Evolutionary conservation across 2,329 filamentous ascomycete genomes (phyloP).

Genomic region (Penicillium brevicompactum): DNA sequence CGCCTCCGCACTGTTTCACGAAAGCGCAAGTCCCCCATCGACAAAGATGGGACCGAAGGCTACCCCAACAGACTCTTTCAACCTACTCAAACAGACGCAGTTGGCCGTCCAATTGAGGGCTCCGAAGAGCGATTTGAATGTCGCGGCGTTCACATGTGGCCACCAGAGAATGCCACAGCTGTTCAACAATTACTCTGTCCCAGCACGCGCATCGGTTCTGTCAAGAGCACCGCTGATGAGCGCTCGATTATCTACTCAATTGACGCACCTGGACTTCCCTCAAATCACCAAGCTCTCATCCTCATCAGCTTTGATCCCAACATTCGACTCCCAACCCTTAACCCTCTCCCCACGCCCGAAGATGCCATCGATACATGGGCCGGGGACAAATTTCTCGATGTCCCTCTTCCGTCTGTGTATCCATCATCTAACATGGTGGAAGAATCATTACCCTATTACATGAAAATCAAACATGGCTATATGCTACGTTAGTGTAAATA

Average conservation of each 20-base stretch:
- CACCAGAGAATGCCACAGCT: constrained; percentile 42
- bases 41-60: constrained; percentile 33
- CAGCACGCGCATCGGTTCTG: constrained; percentile 30
- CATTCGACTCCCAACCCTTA: constrained; percentile 28
- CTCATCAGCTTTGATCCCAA: constrained; percentile 45
- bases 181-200: constrained; percentile 45
- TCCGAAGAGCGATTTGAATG: constrained; percentile 44
- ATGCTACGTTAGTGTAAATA: constrained; percentile 2
- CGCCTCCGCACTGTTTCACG: constrained; percentile 46
- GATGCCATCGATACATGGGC: background rate
- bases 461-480: constrained; percentile 20
- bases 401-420: background rate
- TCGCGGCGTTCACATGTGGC: constrained; percentile 46
- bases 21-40: constrained; percentile 43
- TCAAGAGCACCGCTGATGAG: constrained; percentile 42
- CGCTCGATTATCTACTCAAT: constrained; percentile 45
- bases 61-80: constrained; percentile 29
- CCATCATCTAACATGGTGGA: background rate
- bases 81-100: constrained; percentile 29
- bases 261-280: constrained; percentile 25
- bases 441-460: constrained; percentile 16
- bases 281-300: constrained; percentile 35
- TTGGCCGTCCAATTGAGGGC: constrained; percentile 30
- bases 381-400: background rate
- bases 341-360: constrained; percentile 2